Percentiles rank a stretch among this genome's conserved stretches.
Evolutionary conservation across 148 eudicot genomes (phyloP).

Genomic region (Vaccinium vitisidaea): DNA sequence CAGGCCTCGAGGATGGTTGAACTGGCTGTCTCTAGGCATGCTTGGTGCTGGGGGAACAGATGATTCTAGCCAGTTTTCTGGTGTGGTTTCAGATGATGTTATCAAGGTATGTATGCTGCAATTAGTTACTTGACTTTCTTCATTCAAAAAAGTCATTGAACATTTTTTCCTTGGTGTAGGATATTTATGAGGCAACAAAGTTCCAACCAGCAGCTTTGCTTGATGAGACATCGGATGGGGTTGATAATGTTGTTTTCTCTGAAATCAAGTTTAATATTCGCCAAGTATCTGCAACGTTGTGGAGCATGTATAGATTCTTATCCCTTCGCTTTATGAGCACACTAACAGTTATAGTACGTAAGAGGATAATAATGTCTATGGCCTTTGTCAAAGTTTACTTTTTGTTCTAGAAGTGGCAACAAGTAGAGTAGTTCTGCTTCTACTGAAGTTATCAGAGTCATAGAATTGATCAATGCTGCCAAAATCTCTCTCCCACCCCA

Average conservation of each 20-base stretch:
- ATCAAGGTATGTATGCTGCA: conserved; percentile 54
- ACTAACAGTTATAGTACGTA: not conserved
- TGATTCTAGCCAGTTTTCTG: conserved; percentile 93
- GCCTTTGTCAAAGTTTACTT: not conserved
- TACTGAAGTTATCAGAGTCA: not conserved
- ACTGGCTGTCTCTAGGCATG: conserved; percentile 96
- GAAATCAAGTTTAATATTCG: conserved; percentile 54
- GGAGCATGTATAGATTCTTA: conserved; percentile 52
- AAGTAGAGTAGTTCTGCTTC: not conserved
- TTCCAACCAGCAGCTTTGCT: conserved; percentile 58
- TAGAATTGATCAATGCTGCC: not conserved
- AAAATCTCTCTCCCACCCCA: not conserved
- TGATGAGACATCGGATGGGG: conserved; percentile 33
- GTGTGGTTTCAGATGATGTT: conserved; percentile 93
- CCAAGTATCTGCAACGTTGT: conserved; percentile 50
- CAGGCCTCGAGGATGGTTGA: conserved; percentile 89
- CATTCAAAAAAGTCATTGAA: not conserved
- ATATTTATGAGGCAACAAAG: conserved; percentile 93
- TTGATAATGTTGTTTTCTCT: conserved; percentile 42
- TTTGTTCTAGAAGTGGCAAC: not conserved
- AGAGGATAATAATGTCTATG: not conserved
- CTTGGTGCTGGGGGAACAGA: conserved; percentile 99
- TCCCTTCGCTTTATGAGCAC: not conserved
- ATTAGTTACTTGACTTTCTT: conserved; percentile 3
- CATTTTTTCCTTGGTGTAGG: conserved; percentile 42